These are phyloP conservation scores for Ambrosiella beaveri DNA, from an alignment of 2,329 filamentous ascomycete species.

Conservation along the genomic window DNA sequence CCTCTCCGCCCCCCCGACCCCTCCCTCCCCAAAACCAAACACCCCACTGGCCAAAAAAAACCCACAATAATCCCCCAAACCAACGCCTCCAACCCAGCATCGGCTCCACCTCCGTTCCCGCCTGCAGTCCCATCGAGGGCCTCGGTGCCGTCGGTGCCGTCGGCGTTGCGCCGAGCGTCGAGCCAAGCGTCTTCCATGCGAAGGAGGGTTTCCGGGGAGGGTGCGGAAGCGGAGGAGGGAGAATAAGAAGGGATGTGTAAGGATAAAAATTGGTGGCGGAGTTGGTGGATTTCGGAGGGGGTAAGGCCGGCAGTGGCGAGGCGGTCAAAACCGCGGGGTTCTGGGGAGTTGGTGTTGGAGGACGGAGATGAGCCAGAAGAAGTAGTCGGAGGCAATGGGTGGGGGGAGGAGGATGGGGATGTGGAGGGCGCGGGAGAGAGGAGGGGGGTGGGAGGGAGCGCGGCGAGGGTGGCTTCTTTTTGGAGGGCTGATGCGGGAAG, in stretches of 20 bases:
- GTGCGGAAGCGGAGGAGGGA: constrained; percentile 80
- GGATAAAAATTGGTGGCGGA: constrained; percentile 76
- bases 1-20: constrained; percentile 74
- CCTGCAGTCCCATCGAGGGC: constrained; percentile 17
- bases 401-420: neutral
- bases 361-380: constrained; percentile 10
- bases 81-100: constrained; percentile 61
- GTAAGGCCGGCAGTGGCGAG: constrained; percentile 70
- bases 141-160: no score
- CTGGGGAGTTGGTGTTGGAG: constrained; percentile 14
- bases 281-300: constrained; percentile 59
- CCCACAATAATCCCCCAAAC: constrained; percentile 78
- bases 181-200: constrained; percentile 82
- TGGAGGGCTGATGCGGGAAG: neutral
- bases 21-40: constrained; percentile 64
- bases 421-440: neutral
- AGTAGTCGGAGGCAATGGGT: no score
- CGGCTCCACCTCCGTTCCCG: constrained; percentile 15
- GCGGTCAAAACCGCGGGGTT: constrained; percentile 64
- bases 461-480: neutral
- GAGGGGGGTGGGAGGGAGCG: neutral
- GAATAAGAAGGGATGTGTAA: constrained; percentile 59
- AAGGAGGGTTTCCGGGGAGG: constrained; percentile 56
- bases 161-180: constrained; percentile 29
- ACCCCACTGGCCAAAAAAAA: constrained; percentile 87